These are phyloP conservation scores for Gynandropsis gynandra DNA, from an alignment of 345 rosid species.

Conservation along the genomic window DNA sequence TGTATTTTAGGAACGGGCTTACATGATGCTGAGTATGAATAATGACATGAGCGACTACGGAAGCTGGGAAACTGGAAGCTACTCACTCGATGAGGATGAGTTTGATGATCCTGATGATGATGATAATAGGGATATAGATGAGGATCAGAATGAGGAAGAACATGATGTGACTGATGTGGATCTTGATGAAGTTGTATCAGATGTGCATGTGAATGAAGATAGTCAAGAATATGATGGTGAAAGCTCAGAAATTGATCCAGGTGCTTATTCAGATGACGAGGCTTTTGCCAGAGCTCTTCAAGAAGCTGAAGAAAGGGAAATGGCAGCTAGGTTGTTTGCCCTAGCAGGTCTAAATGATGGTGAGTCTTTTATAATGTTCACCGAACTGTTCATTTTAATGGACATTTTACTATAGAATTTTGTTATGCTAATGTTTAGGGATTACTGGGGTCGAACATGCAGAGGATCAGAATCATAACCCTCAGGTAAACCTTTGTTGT, in stretches of 20 bases:
- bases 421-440: conserved; percentile 19
- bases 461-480: conserved; percentile 45
- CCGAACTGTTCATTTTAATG: not conserved
- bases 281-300: conserved; percentile 89
- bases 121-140: conserved; percentile 28
- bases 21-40: conserved; percentile 75
- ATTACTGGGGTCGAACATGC: conserved; percentile 51
- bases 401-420: not conserved
- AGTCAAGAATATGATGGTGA: conserved; percentile 28
- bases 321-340: conserved; percentile 74
- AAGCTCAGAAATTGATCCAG: conserved; percentile 41
- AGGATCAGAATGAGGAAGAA: conserved; percentile 35
- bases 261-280: conserved; percentile 66
- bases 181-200: conserved; percentile 51
- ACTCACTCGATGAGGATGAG: conserved; percentile 59
- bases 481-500: conserved; percentile 45
- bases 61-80: conserved; percentile 79
- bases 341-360: conserved; percentile 59
- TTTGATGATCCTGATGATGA: conserved; percentile 46
- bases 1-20: conserved; percentile 65
- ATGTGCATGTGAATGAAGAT: conserved; percentile 46
- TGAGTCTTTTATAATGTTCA: conserved; percentile 27
- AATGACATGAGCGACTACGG: conserved; percentile 66
- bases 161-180: conserved; percentile 33
- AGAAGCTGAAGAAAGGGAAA: conserved; percentile 85